These are phyloP conservation scores for Castanospermum australe DNA, from an alignment of 306 rosid genomes.

Conservation along the genomic window DNA sequence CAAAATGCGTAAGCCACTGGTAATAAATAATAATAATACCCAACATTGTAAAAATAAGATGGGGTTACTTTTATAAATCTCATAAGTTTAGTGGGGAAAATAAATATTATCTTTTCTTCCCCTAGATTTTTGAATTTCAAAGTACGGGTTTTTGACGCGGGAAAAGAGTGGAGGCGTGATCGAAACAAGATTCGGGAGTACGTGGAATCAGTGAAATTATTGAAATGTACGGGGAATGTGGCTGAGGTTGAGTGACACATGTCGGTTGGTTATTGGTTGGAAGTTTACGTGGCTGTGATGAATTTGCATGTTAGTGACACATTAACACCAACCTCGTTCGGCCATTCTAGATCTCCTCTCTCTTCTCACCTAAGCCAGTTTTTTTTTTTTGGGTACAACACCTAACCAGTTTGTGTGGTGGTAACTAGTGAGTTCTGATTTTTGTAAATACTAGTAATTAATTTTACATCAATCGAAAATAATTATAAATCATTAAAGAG, in stretches of 20 bases:
- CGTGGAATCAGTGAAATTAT: neutral
- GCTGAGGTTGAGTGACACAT: neutral
- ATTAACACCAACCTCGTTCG: too few relatives aligned
- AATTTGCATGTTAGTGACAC: neutral
- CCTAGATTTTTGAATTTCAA: slow-evolving; percentile 6
- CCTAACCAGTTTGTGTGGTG: too few relatives aligned
- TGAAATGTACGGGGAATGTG: neutral
- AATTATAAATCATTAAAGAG: too few relatives aligned
- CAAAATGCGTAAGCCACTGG: slow-evolving; percentile 26
- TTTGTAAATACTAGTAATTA: too few relatives aligned
- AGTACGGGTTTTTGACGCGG: neutral
- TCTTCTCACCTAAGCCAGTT: neutral
- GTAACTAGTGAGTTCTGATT: too few relatives aligned
- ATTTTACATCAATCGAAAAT: too few relatives aligned
- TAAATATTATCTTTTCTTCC: neutral
- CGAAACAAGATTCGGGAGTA: neutral
- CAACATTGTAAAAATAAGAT: neutral
- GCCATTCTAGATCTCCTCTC: neutral
- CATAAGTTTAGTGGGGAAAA: neutral
- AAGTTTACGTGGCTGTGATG: neutral
- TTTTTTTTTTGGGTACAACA: too few relatives aligned
- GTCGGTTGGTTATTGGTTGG: neutral
- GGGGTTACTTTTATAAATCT: neutral
- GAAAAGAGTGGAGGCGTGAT: neutral
- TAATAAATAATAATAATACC: neutral